Evolutionary conservation across 345 rosid genomes (phyloP).

Genomic region (Firmiana major): DNA sequence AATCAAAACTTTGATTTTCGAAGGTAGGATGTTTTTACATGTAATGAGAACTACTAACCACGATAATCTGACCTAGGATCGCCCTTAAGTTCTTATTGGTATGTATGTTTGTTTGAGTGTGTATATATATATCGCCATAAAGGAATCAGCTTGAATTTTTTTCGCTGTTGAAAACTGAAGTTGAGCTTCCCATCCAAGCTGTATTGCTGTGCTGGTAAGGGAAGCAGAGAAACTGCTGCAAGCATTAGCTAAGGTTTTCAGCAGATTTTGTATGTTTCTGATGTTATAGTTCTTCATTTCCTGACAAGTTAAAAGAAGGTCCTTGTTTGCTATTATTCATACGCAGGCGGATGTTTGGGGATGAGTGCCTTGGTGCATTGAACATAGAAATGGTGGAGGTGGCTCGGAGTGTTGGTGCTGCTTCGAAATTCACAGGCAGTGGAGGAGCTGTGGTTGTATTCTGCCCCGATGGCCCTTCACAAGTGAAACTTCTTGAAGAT

Average conservation of each 20-base stretch:
- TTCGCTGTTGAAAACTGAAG: too few species aligned
- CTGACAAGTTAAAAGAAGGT: background rate
- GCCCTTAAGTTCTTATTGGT: background rate
- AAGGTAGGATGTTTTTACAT: conserved; percentile 41
- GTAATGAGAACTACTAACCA: background rate
- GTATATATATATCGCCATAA: too few species aligned
- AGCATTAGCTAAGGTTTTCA: background rate
- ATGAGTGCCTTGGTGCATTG: conserved; percentile 61
- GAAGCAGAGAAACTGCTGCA: too few species aligned
- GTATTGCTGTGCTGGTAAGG: too few species aligned
- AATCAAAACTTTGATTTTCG: conserved; percentile 78
- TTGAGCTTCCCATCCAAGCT: too few species aligned
- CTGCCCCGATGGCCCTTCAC: conserved; percentile 68
- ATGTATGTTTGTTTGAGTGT: background rate
- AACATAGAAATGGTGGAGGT: conserved; percentile 92
- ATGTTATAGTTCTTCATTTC: background rate
- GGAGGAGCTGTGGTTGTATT: conserved; percentile 92
- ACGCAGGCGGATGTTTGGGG: conserved; percentile 78
- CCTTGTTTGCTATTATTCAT: background rate
- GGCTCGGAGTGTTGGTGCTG: conserved; percentile 71
- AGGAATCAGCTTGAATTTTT: too few species aligned
- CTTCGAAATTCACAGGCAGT: conserved; percentile 89
- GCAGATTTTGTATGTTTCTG: background rate
- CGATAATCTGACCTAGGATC: background rate
- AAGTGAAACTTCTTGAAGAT: conserved; percentile 63